Evolutionary conservation across 208 protist genomes (phyloP).

Genomic region (Trypanosoma lewisi): DNA sequence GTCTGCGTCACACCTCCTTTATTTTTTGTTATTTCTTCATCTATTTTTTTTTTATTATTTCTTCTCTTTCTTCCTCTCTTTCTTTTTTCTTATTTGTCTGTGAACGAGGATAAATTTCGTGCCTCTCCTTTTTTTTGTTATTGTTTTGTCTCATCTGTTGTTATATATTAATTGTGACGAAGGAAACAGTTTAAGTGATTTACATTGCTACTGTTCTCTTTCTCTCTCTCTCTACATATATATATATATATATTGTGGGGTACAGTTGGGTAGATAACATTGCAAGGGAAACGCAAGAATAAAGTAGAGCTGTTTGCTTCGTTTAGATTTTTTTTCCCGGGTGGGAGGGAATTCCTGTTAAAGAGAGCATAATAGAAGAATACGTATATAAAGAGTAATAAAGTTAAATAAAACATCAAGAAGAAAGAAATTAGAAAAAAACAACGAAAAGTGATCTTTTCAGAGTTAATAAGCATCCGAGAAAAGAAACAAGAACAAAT

Average conservation of each 20-base stretch:
- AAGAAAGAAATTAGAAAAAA: background rate
- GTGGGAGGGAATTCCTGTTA: no score
- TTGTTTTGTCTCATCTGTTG: no score
- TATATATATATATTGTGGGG: no score
- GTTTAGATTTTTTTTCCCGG: slow-evolving; percentile 5
- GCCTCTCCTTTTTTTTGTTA: background rate
- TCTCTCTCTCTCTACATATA: no score
- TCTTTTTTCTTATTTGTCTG: background rate
- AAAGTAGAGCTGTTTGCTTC: no score
- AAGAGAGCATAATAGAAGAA: no score
- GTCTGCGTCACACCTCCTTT: background rate
- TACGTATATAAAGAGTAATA: no score
- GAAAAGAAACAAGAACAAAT: background rate
- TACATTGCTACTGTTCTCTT: background rate
- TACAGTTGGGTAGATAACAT: background rate
- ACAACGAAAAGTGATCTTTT: no score
- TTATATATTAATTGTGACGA: background rate
- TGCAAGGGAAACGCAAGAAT: background rate
- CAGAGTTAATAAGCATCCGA: no score
- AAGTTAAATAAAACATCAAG: background rate
- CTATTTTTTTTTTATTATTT: background rate
- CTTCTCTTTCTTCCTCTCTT: background rate
- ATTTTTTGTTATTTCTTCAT: background rate
- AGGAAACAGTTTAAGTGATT: background rate
- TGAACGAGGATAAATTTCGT: background rate